phyloP scores from a whole-genome alignment of 345 rosid species.

The Populus ilicifolia region DNA sequence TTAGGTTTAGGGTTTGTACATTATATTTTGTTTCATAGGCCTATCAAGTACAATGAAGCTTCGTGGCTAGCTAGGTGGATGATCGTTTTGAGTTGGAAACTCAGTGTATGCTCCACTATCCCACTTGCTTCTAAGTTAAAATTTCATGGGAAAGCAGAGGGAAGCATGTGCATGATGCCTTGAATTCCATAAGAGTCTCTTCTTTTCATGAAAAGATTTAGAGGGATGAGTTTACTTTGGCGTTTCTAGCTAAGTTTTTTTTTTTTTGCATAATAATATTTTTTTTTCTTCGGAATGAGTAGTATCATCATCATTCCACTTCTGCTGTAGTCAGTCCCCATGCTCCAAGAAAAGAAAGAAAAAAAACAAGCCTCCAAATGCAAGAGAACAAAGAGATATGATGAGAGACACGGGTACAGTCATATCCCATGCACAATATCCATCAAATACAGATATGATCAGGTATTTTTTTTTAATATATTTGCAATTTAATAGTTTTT shows the following conservation, averaged over 20 bases:
- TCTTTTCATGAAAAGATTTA: conserved; percentile 60
- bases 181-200: conserved; percentile 55
- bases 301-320: conserved; percentile 23
- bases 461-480: too few relatives aligned
- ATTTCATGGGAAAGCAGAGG: conserved; percentile 34
- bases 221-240: conserved; percentile 41
- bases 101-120: conserved; percentile 21
- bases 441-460: background rate
- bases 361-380: conserved; percentile 28
- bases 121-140: conserved; percentile 28
- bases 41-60: conserved; percentile 8
- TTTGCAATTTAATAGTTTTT: too few relatives aligned
- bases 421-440: conserved; percentile 24
- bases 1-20: background rate
- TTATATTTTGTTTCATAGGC: background rate
- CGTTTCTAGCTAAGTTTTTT: conserved; percentile 21
- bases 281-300: conserved; percentile 26
- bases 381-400: conserved; percentile 21
- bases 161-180: conserved; percentile 63
- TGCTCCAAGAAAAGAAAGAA: background rate
- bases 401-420: background rate
- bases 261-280: background rate
- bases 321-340: background rate
- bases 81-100: conserved; percentile 31
- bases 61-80: background rate